Evolutionary conservation across 1,139 yeast species (phyloP).

Genomic region (Yamadazyma kanchanaburiensis): DNA sequence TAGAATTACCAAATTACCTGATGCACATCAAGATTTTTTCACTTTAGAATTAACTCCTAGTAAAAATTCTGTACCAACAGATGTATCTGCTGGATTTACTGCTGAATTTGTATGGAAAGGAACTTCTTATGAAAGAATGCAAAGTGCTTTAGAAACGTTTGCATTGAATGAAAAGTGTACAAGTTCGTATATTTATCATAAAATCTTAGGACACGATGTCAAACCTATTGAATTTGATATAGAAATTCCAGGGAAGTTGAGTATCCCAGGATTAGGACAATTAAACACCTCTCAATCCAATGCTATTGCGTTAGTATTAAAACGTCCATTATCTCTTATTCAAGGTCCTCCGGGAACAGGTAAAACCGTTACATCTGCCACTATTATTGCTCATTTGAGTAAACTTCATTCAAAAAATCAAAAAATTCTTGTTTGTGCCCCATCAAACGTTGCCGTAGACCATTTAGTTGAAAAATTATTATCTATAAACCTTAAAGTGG

Average conservation of each 20-base stretch:
- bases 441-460: slow-evolving; percentile 93
- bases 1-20: slow-evolving; percentile 69
- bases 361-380: slow-evolving; percentile 90
- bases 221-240: slow-evolving; percentile 61
- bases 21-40: slow-evolving; percentile 63
- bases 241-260: slow-evolving; percentile 55
- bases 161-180: slow-evolving; percentile 73
- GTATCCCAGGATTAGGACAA: slow-evolving; percentile 65
- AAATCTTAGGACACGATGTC: slow-evolving; percentile 79
- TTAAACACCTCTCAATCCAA: slow-evolving; percentile 75
- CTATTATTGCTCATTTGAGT: slow-evolving; percentile 75
- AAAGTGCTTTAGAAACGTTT: slow-evolving; percentile 66
- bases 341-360: slow-evolving; percentile 99
- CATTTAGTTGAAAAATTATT: slow-evolving; percentile 77
- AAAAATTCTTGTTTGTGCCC: slow-evolving; percentile 83
- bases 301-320: slow-evolving; percentile 72
- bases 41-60: slow-evolving; percentile 62
- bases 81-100: slow-evolving; percentile 64
- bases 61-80: slow-evolving; percentile 45
- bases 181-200: slow-evolving; percentile 75
- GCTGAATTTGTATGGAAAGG: slow-evolving; percentile 93
- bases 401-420: slow-evolving; percentile 44
- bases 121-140: slow-evolving; percentile 81
- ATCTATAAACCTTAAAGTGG: slow-evolving; percentile 67
- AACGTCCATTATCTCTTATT: slow-evolving; percentile 75